phyloP scores from a whole-genome alignment of 768 basidiomycete species.

The Vararia minispora region DNA sequence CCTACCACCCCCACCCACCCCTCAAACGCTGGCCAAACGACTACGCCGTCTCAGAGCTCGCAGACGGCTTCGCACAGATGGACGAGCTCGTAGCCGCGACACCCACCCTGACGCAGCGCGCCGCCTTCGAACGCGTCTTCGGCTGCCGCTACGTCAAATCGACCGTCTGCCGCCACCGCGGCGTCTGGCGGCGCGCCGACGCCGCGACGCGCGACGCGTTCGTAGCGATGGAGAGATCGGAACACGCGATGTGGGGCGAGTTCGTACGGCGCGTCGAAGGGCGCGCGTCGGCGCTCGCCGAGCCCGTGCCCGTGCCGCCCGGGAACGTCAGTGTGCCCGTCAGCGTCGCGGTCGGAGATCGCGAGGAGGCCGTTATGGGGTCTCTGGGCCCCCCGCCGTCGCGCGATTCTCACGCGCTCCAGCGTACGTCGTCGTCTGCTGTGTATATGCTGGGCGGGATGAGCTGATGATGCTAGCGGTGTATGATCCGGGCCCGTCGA shows the following conservation, averaged over 20 bases:
- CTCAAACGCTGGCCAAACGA: slow-evolving; percentile 72
- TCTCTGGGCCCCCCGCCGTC: slow-evolving; percentile 19
- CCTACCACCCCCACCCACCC: slow-evolving; percentile 50
- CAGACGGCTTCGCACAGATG: slow-evolving; percentile 46
- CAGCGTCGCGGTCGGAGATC: slow-evolving; percentile 11
- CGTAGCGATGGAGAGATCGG: slow-evolving; percentile 41
- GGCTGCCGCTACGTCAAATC: slow-evolving; percentile 63
- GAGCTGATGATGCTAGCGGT: too few species aligned
- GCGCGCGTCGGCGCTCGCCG: slow-evolving; percentile 18
- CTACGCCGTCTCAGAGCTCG: slow-evolving; percentile 57
- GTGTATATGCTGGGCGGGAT: too few species aligned
- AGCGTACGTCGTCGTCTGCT: too few species aligned
- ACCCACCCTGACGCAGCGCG: slow-evolving; percentile 46
- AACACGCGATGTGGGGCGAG: slow-evolving; percentile 57
- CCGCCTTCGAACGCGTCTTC: slow-evolving; percentile 61
- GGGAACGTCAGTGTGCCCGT: too few species aligned
- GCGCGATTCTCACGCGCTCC: slow-evolving; percentile 8
- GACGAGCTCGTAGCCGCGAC: slow-evolving; percentile 23
- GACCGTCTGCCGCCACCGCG: slow-evolving; percentile 63
- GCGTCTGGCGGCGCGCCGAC: slow-evolving; percentile 51
- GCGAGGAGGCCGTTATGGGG: slow-evolving; percentile 18
- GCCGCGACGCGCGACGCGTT: slow-evolving; percentile 35
- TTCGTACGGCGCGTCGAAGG: slow-evolving; percentile 56
- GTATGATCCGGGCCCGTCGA: too few species aligned
- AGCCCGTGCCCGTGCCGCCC: too few species aligned